These are phyloP conservation scores for Leptodermis oblonga DNA, from an alignment of 257 asterid species.

Conservation along the genomic window DNA sequence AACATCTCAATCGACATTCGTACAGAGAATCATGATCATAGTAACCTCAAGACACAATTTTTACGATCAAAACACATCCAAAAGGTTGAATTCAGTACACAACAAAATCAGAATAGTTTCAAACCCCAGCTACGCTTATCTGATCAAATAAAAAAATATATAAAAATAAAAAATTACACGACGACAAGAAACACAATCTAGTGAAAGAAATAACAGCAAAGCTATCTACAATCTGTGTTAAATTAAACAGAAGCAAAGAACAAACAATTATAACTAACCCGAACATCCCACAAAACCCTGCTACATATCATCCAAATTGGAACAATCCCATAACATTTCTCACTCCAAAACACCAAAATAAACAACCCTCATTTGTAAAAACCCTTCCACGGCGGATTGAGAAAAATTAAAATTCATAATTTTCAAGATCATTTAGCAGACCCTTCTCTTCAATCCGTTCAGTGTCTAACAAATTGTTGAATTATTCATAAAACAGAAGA, in stretches of 20 bases:
- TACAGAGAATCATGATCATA: not conserved
- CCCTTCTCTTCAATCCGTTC: not conserved
- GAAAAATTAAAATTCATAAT: not conserved
- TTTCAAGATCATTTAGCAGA: not conserved
- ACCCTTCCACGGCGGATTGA: not conserved
- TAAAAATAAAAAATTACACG: too few relatives aligned
- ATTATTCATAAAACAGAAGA: not conserved
- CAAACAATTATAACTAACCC: not conserved
- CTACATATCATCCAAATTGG: not conserved
- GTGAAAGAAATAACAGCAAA: not conserved
- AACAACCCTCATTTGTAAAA: not conserved
- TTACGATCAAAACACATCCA: not conserved
- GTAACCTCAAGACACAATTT: not conserved
- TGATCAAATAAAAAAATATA: not conserved
- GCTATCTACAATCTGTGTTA: not conserved
- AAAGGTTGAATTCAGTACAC: not conserved
- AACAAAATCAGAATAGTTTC: not conserved
- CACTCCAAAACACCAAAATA: not conserved
- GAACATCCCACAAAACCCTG: constrained; percentile 1
- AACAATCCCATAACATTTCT: not conserved
- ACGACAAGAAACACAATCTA: not conserved
- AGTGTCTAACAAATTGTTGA: not conserved
- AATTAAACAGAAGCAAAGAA: not conserved
- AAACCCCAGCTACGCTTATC: not conserved
- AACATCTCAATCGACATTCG: not conserved